phyloP scores from a whole-genome alignment of 371 early-diverging fungal genomes.

The Sporodiniella umbellata region DNA sequence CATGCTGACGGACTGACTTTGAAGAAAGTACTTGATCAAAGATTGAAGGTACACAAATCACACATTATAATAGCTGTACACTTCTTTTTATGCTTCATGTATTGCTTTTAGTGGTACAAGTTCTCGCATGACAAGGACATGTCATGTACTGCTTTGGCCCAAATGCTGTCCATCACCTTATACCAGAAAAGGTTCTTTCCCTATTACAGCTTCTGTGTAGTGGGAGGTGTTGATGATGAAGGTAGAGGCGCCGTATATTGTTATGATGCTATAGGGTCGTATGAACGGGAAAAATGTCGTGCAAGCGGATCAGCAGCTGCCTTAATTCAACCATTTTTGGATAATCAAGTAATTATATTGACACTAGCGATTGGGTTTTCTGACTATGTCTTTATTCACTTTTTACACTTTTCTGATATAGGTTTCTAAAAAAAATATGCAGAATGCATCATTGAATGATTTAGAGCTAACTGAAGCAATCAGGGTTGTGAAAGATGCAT shows the following conservation, averaged over 20 bases:
- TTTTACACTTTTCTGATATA: not conserved
- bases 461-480: slow-evolving; percentile 69
- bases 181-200: slow-evolving; percentile 98
- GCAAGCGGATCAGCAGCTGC: slow-evolving; percentile 91
- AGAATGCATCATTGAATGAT: slow-evolving; percentile 26
- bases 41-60: slow-evolving; percentile 83
- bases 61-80: too few relatives aligned
- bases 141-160: slow-evolving; percentile 86
- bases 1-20: slow-evolving; percentile 94
- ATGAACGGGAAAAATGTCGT: slow-evolving; percentile 76
- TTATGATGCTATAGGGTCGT: slow-evolving; percentile 98
- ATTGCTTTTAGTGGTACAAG: slow-evolving; percentile 73
- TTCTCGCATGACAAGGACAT: slow-evolving; percentile 92
- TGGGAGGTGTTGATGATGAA: slow-evolving; percentile 92
- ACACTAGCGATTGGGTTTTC: not conserved
- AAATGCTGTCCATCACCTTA: slow-evolving; percentile 92
- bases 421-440: slow-evolving; percentile 66
- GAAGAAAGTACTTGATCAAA: slow-evolving; percentile 79
- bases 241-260: slow-evolving; percentile 90
- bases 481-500: slow-evolving; percentile 92
- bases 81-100: not conserved
- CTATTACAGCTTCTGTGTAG: slow-evolving; percentile 90
- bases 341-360: slow-evolving; percentile 78
- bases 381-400: not conserved
- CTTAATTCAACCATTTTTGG: slow-evolving; percentile 98